These are phyloP conservation scores for Cercospora nicotianae DNA, from an alignment of 2,329 filamentous ascomycete species.

Conservation along the genomic window DNA sequence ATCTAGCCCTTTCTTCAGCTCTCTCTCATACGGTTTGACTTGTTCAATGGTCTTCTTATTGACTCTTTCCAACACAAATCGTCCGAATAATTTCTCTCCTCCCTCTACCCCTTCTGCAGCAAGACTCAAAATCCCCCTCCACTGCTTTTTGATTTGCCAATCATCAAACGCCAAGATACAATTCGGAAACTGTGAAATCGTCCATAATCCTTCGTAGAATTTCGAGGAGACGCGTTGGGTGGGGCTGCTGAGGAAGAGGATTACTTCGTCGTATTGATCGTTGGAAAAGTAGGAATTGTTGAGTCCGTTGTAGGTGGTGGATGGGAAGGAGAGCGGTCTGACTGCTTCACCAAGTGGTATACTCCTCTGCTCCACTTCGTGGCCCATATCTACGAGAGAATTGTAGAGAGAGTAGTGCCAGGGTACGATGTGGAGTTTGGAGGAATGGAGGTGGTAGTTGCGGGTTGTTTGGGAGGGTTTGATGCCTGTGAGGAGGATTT, in stretches of 20 bases:
- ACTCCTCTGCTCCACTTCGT: constrained; percentile 7
- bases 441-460: constrained; percentile 6
- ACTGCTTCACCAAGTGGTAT: constrained; percentile 2
- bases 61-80: background rate
- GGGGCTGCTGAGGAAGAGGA: constrained; percentile 8
- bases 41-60: background rate
- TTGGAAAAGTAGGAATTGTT: too few relatives aligned
- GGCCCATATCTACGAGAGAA: constrained; percentile 12
- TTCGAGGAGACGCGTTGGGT: background rate
- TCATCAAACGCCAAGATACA: constrained; percentile 16
- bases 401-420: constrained; percentile 15
- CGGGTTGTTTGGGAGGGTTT: constrained; percentile 4
- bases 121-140: background rate
- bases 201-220: constrained; percentile 4
- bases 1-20: background rate
- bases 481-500: constrained; percentile 15
- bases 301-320: too few relatives aligned
- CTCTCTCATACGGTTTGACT: constrained; percentile 4
- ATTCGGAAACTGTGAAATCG: constrained; percentile 6
- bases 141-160: constrained; percentile 2
- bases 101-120: background rate
- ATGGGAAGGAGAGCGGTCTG: background rate
- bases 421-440: constrained; percentile 8
- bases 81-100: background rate
- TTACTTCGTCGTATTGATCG: background rate